phyloP scores from a whole-genome alignment of 2,329 filamentous ascomycete species.

The Calonectria pseudoturangicola region DNA sequence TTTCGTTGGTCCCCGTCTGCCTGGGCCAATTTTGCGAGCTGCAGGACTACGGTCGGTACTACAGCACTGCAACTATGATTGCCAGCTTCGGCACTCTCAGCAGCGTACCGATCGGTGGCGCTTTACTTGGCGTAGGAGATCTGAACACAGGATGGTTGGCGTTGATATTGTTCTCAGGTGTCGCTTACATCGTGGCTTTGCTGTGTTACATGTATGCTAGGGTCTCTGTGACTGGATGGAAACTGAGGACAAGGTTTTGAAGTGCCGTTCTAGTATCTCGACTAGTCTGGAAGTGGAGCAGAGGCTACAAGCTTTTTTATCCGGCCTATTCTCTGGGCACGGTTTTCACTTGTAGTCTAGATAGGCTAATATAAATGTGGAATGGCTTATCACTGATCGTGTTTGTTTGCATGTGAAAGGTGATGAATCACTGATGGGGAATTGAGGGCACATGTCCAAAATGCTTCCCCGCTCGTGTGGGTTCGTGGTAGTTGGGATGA shows the following conservation, averaged over 20 bases:
- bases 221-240: conserved; percentile 2
- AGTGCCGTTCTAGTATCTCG: not conserved
- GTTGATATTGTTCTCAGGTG: conserved; percentile 63
- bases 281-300: not conserved
- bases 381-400: not conserved
- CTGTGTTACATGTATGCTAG: not conserved
- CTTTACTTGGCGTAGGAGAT: conserved; percentile 56
- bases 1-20: conserved; percentile 86
- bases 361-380: not conserved
- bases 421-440: not conserved
- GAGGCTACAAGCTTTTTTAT: conserved; percentile 1
- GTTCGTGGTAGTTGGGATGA: too few species aligned
- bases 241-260: not conserved
- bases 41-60: conserved; percentile 84
- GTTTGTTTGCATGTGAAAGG: not conserved
- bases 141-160: conserved; percentile 59
- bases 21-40: conserved; percentile 87
- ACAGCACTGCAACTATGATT: conserved; percentile 85
- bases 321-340: not conserved
- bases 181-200: conserved; percentile 54
- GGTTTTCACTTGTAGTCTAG: conserved; percentile 3
- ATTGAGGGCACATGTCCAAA: not conserved
- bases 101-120: conserved; percentile 67
- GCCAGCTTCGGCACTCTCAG: conserved; percentile 81
- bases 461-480: too few species aligned